A percentile compares a stretch with the other conserved stretches of the same genome.
These are phyloP conservation scores for Clarkia xantiana DNA, from an alignment of 345 rosid genomes.

Conservation along the genomic window DNA sequence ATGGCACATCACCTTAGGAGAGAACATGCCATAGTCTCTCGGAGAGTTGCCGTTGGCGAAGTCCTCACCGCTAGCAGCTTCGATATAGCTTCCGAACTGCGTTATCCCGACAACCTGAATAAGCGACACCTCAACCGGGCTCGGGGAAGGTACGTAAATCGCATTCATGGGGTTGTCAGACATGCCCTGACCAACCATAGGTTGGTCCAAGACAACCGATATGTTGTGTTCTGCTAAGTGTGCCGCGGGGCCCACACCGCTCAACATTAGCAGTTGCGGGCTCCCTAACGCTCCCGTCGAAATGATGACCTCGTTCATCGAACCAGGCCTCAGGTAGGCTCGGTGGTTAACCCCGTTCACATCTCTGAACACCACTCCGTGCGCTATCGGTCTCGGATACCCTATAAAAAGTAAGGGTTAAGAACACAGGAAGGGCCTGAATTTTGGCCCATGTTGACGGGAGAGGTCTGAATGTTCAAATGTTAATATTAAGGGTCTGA, in stretches of 20 bases:
- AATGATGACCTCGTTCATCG: slow-evolving; percentile 21
- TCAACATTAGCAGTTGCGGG: slow-evolving; percentile 34
- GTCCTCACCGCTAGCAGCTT: slow-evolving; percentile 21
- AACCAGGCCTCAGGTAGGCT: slow-evolving; percentile 11
- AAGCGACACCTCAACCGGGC: slow-evolving; percentile 28
- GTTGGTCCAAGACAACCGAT: slow-evolving; percentile 22
- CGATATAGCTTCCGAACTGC: slow-evolving; percentile 19
- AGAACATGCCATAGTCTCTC: slow-evolving; percentile 19
- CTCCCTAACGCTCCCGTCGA: slow-evolving; percentile 36
- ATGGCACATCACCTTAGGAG: slow-evolving; percentile 14
- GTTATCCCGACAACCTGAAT: slow-evolving; percentile 33
- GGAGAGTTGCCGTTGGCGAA: slow-evolving; percentile 3
- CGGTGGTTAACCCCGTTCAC: slow-evolving; percentile 11
- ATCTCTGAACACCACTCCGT: slow-evolving; percentile 25
- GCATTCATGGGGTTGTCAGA: slow-evolving; percentile 39
- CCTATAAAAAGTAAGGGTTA: too few relatives aligned
- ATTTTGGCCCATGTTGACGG: too few relatives aligned
- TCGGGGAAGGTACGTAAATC: slow-evolving; percentile 22
- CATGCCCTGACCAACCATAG: slow-evolving; percentile 35
- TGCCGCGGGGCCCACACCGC: slow-evolving; percentile 25
- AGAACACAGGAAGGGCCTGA: too few relatives aligned
- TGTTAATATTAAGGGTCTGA: too few relatives aligned
- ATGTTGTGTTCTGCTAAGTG: slow-evolving; percentile 18
- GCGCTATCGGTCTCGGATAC: slow-evolving; percentile 15
- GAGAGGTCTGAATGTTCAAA: too few relatives aligned